These are phyloP conservation scores for Jamesozyma piceae DNA, from an alignment of 805 yeast species.

Conservation along the genomic window DNA sequence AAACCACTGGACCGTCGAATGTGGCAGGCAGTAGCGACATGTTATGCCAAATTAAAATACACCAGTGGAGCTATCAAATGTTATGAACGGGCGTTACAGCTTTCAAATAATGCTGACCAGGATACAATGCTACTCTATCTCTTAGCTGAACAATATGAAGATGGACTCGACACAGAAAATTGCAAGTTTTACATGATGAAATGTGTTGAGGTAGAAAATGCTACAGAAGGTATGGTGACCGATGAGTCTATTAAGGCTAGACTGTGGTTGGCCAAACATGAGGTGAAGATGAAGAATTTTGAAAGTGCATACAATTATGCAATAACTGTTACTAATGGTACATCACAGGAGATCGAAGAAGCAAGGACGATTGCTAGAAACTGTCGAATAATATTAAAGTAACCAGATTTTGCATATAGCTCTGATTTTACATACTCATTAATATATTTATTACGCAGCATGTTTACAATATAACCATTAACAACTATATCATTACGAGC, in stretches of 20 bases:
- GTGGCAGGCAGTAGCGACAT: constrained; percentile 93
- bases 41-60: constrained; percentile 73
- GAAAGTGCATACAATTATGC: constrained; percentile 67
- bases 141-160: constrained; percentile 59
- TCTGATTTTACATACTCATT: too few relatives aligned
- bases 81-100: constrained; percentile 63
- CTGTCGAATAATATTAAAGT: constrained; percentile 46
- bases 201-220: constrained; percentile 50
- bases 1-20: constrained; percentile 85
- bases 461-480: too few relatives aligned
- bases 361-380: constrained; percentile 77
- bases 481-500: too few relatives aligned
- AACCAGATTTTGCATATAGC: too few relatives aligned
- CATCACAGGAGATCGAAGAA: constrained; percentile 82
- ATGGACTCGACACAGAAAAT: constrained; percentile 40
- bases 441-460: too few relatives aligned
- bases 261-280: constrained; percentile 74
- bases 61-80: constrained; percentile 67
- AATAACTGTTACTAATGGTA: constrained; percentile 56
- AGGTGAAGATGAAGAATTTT: constrained; percentile 47
- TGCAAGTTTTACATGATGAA: constrained; percentile 53
- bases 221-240: constrained; percentile 48
- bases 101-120: constrained; percentile 42
- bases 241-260: constrained; percentile 74
- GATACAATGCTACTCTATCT: constrained; percentile 49